A percentile compares a stretch with the other conserved stretches of the same genome.
Conservation (phyloP, 2,329 filamentous ascomycete species). For the Epichloe gansuensis region DNA sequence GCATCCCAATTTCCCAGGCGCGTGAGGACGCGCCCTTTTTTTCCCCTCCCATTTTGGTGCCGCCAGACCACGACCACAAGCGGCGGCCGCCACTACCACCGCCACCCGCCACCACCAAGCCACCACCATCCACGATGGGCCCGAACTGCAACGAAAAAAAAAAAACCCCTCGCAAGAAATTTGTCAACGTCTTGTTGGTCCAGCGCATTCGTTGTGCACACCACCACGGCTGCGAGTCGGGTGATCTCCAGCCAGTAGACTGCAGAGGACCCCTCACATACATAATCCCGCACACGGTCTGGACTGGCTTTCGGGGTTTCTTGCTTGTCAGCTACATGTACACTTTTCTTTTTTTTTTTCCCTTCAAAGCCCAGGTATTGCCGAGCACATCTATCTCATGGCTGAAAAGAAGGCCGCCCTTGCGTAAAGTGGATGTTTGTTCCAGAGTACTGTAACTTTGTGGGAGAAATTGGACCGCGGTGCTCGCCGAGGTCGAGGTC, state of each 20-base stretch:
- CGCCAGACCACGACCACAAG: not conserved
- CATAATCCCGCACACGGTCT: not conserved
- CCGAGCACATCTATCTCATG: too few relatives aligned
- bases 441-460: not conserved
- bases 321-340: too few relatives aligned
- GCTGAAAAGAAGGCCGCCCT: not conserved
- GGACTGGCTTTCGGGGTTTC: too few relatives aligned
- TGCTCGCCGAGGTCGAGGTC: not conserved
- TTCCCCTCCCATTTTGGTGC: not conserved
- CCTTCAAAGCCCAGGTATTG: too few relatives aligned
- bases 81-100: not conserved
- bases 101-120: not conserved
- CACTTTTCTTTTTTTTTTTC: too few relatives aligned
- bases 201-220: not conserved
- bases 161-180: not conserved
- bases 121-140: not conserved
- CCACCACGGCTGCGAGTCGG: not conserved
- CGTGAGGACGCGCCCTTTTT: not conserved
- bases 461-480: not conserved
- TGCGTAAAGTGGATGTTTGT: conserved; percentile 3
- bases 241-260: not conserved
- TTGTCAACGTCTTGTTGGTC: conserved; percentile 1
- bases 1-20: not conserved
- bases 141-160: not conserved
- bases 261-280: not conserved